Percentiles rank a stretch among this genome's conserved stretches.
Evolutionary conservation across 148 eudicot genomes (phyloP).

Genomic region (Gaultheria prostrata): DNA sequence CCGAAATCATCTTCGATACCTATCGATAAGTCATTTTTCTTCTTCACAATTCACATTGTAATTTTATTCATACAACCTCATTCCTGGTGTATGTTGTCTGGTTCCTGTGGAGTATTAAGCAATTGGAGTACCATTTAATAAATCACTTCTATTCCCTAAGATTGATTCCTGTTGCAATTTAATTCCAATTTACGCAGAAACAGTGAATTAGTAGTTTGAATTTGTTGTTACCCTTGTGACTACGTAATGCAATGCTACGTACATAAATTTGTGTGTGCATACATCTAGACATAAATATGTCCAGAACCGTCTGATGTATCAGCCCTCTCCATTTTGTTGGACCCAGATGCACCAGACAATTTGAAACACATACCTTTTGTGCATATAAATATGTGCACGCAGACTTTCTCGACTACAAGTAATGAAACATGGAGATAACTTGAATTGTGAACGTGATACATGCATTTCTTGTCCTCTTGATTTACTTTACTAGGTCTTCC

Average conservation of each 20-base stretch:
- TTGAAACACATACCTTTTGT: background rate
- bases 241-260: background rate
- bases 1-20: too few species aligned
- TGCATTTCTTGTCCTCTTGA: background rate
- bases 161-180: background rate
- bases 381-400: background rate
- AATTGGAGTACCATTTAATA: background rate
- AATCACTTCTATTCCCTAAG: background rate
- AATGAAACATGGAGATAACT: background rate
- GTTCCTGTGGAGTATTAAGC: too few species aligned
- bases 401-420: background rate
- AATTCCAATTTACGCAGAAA: background rate
- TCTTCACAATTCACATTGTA: too few species aligned
- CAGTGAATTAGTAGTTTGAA: background rate
- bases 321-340: background rate
- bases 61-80: too few species aligned
- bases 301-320: background rate
- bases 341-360: background rate
- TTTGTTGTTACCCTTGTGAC: background rate
- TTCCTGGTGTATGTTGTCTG: too few species aligned
- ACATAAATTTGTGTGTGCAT: background rate
- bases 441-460: background rate
- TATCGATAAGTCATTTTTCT: too few species aligned
- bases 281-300: background rate
- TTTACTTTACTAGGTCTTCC: conserved; percentile 80